Base-by-base conservation (phyloP, 2,329 filamentous ascomycete species). In the Neobulgaria alba region DNA sequence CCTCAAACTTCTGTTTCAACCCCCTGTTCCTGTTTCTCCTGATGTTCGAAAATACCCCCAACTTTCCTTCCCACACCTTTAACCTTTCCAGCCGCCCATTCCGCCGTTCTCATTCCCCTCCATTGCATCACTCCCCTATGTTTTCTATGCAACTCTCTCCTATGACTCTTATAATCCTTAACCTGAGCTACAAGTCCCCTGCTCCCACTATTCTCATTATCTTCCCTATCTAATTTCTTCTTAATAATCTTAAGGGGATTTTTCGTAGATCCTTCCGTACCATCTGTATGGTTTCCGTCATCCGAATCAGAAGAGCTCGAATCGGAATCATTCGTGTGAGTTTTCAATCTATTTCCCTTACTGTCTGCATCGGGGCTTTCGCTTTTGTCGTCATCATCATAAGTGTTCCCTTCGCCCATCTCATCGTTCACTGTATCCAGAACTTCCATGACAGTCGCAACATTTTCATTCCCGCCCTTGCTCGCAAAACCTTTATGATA, bases 111-210 rank as follows among this genome's bases (percentile, higher is more conserved):
- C 15, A 68, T 71, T 63, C 50, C 72, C 67, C 45, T 66, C 61
- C 80, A 87, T 62, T 87, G 82, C 82, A 87, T 87, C 30, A 82
- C 56, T 0, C 82, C 82, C 16, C 78, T 64, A 54, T 87, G 78
- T 55, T 74, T 72, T 36, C 79, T 65, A 58, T 85, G 79, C 48
- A 82, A 61, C 45, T 73, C 68, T 59, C 72, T 74, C 48, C 70
- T 65, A 50, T 78, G 66, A 42, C 68, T 66, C 55, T 72, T 75
- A 56, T 79, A 83, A 45, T 82, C 78, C 42, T 68, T 71, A 33
- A 77, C 44, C 55, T 73, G 66, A 32, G 71, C 69, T 8, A 67
- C 61, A 29, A 64, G 56, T 29, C 68, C 76, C 46, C 68, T 63
- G 47, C 62, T 67, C 19, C 54, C 61, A 39, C n/a, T n/a, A n/a